Base-by-base conservation (phyloP, 2,329 filamentous ascomycete species). In the Calonectria ilicicola region DNA sequence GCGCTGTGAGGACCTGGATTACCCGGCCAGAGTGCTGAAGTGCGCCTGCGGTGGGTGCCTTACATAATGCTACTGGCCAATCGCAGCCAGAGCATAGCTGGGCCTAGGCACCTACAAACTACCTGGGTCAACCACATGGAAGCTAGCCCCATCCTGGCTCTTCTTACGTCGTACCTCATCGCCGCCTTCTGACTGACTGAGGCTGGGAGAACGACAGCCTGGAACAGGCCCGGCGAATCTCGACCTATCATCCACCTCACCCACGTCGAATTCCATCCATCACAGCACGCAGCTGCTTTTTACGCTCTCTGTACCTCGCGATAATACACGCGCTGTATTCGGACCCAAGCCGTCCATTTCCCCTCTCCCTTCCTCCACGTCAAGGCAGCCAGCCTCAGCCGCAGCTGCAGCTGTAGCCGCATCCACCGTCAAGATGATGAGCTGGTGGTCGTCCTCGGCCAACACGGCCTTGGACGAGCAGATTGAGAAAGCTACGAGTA, bases 381-480 rank as follows among this genome's bases (percentile, higher is more conserved):
- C 60, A 56, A n/a, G 63, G 65, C 62, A 56, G 19, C 47, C 60
- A n/a, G n/a, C 27, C 58, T 14, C 64, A 53, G 15, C 62, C 69
- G 58, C 60, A 53, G 8, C 46, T 56, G 58, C 60, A 53, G 8
- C 46, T 56, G 27, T 51, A 17, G 15, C 32, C 60, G 56, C 66
- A 64, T 72, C 69, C 69, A 65, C 72, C 69, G 35, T 44, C 81
- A 81, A 76, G 64, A 93, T 90, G 89, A 98, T 98, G 96, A 93
- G 95, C 83, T 95, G 96, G 89, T 99, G 96, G 96, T 98, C 98
- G 83, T 94, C 94, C 78, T 96, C 95, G 83, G 91, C 93, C 85
- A 95, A 95, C 85, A 94, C 93, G 82, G 95, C 95, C 86, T 90
- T 99, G 85, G 97, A 99, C 85, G 96, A 98, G 86, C 97, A 98